These are phyloP conservation scores for Neopestalotiopsis rosae DNA, from an alignment of 2,329 filamentous ascomycete genomes.

Conservation along the genomic window DNA sequence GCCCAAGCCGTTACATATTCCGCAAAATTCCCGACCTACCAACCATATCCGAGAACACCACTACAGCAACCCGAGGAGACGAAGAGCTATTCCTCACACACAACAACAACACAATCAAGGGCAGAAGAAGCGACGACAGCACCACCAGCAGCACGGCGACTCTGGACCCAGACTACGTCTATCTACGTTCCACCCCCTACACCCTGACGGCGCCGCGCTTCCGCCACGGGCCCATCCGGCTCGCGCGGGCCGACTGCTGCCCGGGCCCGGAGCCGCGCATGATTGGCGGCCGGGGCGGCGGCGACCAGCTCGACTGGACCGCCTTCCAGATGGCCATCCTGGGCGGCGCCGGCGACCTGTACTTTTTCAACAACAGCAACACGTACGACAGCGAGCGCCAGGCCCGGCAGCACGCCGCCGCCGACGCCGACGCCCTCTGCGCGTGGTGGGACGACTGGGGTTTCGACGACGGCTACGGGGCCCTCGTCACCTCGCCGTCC, in stretches of 20 bases:
- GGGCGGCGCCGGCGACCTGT: slow-evolving; percentile 57
- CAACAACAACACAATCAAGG: slow-evolving; percentile 18
- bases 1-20: slow-evolving; percentile 26
- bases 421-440: slow-evolving; percentile 53
- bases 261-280: slow-evolving; percentile 40
- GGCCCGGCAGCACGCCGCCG: slow-evolving; percentile 44
- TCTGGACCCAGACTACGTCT: slow-evolving; percentile 44
- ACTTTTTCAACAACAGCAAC: slow-evolving; percentile 43
- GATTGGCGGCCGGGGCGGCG: slow-evolving; percentile 50
- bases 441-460: slow-evolving; percentile 59
- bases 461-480: slow-evolving; percentile 46
- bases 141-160: slow-evolving; percentile 41
- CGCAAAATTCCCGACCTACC: slow-evolving; percentile 32
- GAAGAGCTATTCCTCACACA: slow-evolving; percentile 24
- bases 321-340: slow-evolving; percentile 70
- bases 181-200: slow-evolving; percentile 53
- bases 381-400: slow-evolving; percentile 39
- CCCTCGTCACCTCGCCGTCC: slow-evolving; percentile 37
- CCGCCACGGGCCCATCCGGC: slow-evolving; percentile 60
- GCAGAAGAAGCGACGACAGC: slow-evolving; percentile 13
- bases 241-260: slow-evolving; percentile 50
- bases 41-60: slow-evolving; percentile 33
- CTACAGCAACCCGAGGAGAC: slow-evolving; percentile 10
- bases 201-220: slow-evolving; percentile 55
- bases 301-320: slow-evolving; percentile 58